These are phyloP conservation scores for Sporothrix protearum DNA, from an alignment of 2,329 filamentous ascomycete genomes.

Conservation along the genomic window DNA sequence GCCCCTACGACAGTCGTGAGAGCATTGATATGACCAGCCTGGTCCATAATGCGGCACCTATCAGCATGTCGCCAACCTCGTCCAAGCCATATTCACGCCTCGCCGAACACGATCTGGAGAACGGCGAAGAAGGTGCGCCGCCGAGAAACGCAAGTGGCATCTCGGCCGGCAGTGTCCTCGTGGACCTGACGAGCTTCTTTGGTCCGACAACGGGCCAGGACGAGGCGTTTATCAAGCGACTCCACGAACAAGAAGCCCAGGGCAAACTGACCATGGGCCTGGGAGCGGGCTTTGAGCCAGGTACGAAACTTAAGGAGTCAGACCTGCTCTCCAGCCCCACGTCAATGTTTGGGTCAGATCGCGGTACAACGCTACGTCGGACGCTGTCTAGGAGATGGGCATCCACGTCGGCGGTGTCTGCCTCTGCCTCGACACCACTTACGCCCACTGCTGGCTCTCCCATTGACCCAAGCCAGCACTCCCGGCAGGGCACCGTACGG, in stretches of 20 bases:
- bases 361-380: conserved; percentile 20
- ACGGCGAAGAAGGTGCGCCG: conserved; percentile 29
- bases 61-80: conserved; percentile 31
- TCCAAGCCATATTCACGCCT: conserved; percentile 32
- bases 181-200: conserved; percentile 47
- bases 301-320: conserved; percentile 46
- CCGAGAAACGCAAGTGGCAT: conserved; percentile 13
- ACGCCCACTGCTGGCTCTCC: conserved; percentile 18
- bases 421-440: not conserved
- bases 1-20: conserved; percentile 26
- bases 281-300: conserved; percentile 51
- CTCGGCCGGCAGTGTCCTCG: conserved; percentile 32
- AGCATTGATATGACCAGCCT: conserved; percentile 40
- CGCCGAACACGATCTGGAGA: conserved; percentile 35
- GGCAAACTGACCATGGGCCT: conserved; percentile 58
- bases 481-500: conserved; percentile 42
- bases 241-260: conserved; percentile 52
- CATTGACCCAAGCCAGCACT: conserved; percentile 19
- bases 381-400: conserved; percentile 24
- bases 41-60: conserved; percentile 41
- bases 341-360: conserved; percentile 2
- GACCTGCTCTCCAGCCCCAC: conserved; percentile 42
- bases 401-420: conserved; percentile 16
- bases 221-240: conserved; percentile 42
- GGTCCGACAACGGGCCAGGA: conserved; percentile 47